Evolutionary conservation across 345 rosid genomes (phyloP).

Genomic region (Eucalyptus curtisii): DNA sequence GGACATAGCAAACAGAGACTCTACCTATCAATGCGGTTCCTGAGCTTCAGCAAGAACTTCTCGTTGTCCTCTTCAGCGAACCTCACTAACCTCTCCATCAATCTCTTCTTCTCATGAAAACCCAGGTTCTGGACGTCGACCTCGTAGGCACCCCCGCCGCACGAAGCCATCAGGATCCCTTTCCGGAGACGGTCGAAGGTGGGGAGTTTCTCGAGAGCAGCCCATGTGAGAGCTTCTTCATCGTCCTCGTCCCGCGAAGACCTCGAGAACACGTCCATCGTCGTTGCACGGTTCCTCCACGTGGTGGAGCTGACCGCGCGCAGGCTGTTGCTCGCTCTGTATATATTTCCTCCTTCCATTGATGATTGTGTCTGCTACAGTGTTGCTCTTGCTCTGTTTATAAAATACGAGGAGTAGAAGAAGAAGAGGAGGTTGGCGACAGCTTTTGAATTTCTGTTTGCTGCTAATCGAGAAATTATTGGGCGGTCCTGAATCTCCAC

Average conservation of each 20-base stretch:
- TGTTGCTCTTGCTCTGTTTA: neutral
- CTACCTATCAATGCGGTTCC: conserved; percentile 17
- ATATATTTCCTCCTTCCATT: conserved; percentile 1
- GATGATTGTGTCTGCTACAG: neutral
- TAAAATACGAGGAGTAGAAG: neutral
- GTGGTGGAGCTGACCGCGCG: neutral
- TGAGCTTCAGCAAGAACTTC: conserved; percentile 17
- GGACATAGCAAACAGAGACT: neutral
- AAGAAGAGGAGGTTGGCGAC: neutral
- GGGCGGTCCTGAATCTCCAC: too few relatives aligned
- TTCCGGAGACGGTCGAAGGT: conserved; percentile 29
- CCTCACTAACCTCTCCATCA: conserved; percentile 18
- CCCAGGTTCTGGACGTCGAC: conserved; percentile 7
- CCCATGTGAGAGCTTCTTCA: conserved; percentile 50
- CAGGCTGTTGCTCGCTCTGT: conserved; percentile 1
- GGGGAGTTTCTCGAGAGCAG: conserved; percentile 48
- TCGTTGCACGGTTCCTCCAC: conserved; percentile 3
- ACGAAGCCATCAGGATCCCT: conserved; percentile 14
- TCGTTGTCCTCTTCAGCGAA: conserved; percentile 20
- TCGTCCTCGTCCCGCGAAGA: conserved; percentile 38
- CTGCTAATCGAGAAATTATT: neutral
- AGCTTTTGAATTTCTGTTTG: neutral
- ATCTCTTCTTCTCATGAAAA: neutral
- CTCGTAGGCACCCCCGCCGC: conserved; percentile 4
- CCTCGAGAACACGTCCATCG: conserved; percentile 13